phyloP scores from a whole-genome alignment of 2,329 filamentous ascomycete genomes.

The Amylocarpus encephaloides region DNA sequence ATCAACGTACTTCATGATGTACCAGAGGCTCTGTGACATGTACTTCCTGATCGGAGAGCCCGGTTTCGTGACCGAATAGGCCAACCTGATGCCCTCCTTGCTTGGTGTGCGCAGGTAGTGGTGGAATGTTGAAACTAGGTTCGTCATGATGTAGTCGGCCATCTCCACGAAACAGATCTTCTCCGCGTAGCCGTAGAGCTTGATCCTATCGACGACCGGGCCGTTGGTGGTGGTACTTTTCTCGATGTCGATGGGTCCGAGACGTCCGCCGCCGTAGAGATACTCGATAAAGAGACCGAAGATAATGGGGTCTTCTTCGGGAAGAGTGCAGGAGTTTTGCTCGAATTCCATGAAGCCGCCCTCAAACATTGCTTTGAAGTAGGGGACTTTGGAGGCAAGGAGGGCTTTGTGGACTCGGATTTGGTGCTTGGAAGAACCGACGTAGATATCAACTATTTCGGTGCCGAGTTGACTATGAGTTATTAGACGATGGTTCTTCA shows the following conservation, averaged over 20 bases:
- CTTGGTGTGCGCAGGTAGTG: constrained; percentile 4
- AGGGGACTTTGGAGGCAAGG: constrained; percentile 8
- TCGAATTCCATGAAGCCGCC: constrained; percentile 12
- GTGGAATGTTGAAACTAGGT: constrained; percentile 4
- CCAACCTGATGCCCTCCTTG: constrained; percentile 1
- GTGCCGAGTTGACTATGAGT: constrained; percentile 7
- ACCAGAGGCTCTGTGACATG: constrained; percentile 4
- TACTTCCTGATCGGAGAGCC: constrained; percentile 4
- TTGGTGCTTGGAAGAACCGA: constrained; percentile 3
- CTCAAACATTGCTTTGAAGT: constrained; percentile 19
- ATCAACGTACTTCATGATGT: constrained; percentile 5
- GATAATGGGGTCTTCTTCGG: constrained; percentile 12
- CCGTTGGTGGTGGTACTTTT: background rate
- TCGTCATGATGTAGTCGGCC: constrained; percentile 9
- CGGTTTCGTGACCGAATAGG: constrained; percentile 2
- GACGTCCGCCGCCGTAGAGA: constrained; percentile 11
- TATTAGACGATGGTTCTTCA: background rate
- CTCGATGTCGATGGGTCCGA: constrained; percentile 5
- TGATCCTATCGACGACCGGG: constrained; percentile 4
- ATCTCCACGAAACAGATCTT: constrained; percentile 1
- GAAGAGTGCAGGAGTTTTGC: constrained; percentile 7
- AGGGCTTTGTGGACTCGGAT: constrained; percentile 16
- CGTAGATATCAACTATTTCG: constrained; percentile 8
- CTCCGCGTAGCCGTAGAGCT: constrained; percentile 6
- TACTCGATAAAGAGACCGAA: constrained; percentile 14